These are phyloP conservation scores for Verticillium tricorpus DNA, from an alignment of 2,329 filamentous ascomycete species.

Conservation along the genomic window DNA sequence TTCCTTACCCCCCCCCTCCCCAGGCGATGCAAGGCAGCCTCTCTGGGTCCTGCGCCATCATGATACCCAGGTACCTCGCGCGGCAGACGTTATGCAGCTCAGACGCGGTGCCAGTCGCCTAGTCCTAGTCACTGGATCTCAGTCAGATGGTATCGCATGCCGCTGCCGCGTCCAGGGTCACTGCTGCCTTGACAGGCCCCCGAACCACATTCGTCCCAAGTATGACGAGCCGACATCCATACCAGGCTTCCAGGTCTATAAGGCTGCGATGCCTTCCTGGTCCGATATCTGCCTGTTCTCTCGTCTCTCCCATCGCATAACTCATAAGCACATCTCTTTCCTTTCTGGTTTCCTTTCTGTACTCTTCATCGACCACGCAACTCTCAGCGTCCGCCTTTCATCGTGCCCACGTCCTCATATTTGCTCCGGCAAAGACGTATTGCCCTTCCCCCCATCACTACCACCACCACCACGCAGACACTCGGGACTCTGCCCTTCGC, in stretches of 20 bases:
- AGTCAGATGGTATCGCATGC: slow-evolving; percentile 1
- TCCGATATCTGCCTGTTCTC: slow-evolving; percentile 19
- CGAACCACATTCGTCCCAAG: slow-evolving; percentile 22
- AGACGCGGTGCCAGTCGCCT: not conserved
- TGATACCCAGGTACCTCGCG: not conserved
- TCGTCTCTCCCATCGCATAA: slow-evolving; percentile 11
- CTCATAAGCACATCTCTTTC: slow-evolving; percentile 16
- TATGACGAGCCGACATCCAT: slow-evolving; percentile 15
- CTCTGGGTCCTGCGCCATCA: not conserved
- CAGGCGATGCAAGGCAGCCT: not conserved
- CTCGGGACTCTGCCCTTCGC: slow-evolving; percentile 4
- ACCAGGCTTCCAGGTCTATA: slow-evolving; percentile 45
- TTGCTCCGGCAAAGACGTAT: slow-evolving; percentile 5
- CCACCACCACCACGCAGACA: slow-evolving; percentile 10
- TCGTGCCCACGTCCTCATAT: slow-evolving; percentile 3
- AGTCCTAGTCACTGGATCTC: slow-evolving; percentile 1
- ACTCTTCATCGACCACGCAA: slow-evolving; percentile 4
- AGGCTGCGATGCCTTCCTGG: slow-evolving; percentile 47
- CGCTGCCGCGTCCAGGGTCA: not conserved
- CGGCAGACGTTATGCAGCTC: not conserved
- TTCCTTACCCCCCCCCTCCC: not conserved
- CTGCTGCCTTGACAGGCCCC: slow-evolving; percentile 3
- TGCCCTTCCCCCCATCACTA: slow-evolving; percentile 1
- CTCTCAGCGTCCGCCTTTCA: not conserved
- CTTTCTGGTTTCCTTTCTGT: slow-evolving; percentile 18